Evolutionary conservation across 2,329 filamentous ascomycete species (phyloP).

Genomic region (Onygena corvina): DNA sequence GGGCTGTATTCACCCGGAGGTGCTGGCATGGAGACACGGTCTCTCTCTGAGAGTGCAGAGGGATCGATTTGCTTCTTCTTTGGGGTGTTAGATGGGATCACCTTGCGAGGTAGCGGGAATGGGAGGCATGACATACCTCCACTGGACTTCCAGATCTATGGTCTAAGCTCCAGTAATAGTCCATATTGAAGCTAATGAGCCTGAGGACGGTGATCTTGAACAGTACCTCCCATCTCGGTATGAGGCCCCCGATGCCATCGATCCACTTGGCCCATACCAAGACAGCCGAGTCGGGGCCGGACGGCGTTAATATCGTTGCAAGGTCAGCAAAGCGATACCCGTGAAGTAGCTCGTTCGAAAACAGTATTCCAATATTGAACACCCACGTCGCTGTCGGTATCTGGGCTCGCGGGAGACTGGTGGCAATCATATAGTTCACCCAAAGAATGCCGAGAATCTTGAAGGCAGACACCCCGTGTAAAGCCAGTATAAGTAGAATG

Average conservation of each 20-base stretch:
- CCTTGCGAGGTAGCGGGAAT: constrained; percentile 3
- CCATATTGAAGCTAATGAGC: constrained; percentile 90
- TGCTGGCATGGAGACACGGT: constrained; percentile 69
- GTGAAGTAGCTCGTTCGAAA: constrained; percentile 72
- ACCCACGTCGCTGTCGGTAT: constrained; percentile 71
- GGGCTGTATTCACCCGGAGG: constrained; percentile 58
- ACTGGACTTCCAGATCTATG: constrained; percentile 52
- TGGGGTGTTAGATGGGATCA: constrained; percentile 21
- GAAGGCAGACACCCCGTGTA: constrained; percentile 74
- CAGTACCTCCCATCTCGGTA: constrained; percentile 86
- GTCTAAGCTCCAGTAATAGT: constrained; percentile 85
- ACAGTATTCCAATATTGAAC: constrained; percentile 76
- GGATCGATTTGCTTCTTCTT: constrained; percentile 99
- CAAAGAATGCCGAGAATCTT: constrained; percentile 74
- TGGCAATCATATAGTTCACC: constrained; percentile 70
- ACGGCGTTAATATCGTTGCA: constrained; percentile 40
- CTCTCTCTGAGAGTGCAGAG: constrained; percentile 71
- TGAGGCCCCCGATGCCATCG: constrained; percentile 70
- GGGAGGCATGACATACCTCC: constrained; percentile 53
- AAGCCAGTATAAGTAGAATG: constrained; percentile 58
- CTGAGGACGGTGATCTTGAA: constrained; percentile 93
- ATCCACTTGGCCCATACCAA: constrained; percentile 57
- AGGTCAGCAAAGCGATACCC: constrained; percentile 65
- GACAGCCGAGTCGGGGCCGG: constrained; percentile 36
- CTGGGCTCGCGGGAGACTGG: constrained; percentile 53